A percentile compares a stretch with the other conserved stretches of the same genome.
These are phyloP conservation scores for Rosellinia necatrix DNA, from an alignment of 2,329 filamentous ascomycete species.

Conservation along the genomic window DNA sequence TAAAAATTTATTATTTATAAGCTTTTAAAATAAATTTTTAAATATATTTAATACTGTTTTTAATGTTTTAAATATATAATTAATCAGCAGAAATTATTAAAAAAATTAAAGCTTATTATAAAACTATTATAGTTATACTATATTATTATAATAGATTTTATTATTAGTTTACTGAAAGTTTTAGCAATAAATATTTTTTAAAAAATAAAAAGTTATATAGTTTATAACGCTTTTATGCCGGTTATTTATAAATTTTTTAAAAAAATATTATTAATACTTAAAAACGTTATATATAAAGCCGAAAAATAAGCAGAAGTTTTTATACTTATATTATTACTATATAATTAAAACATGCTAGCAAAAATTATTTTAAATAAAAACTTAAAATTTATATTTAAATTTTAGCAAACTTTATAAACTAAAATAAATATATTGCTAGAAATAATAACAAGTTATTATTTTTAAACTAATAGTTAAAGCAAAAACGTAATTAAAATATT, in stretches of 20 bases:
- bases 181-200: not conserved
- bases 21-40: not conserved
- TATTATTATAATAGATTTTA: slow-evolving; percentile 5
- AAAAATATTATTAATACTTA: not conserved
- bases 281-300: not conserved
- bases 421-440: not conserved
- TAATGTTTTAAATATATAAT: not conserved
- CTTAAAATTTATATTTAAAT: slow-evolving; percentile 6
- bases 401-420: not conserved
- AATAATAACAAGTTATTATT: not conserved
- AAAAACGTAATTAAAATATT: slow-evolving; percentile 10
- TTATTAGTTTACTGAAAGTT: not conserved
- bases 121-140: not conserved
- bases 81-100: not conserved
- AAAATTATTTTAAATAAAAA: slow-evolving; percentile 10
- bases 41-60: not conserved
- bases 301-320: not conserved
- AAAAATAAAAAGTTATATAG: not conserved
- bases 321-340: not conserved
- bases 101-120: slow-evolving; percentile 1
- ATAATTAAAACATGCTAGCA: not conserved
- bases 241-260: not conserved
- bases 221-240: not conserved
- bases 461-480: not conserved
- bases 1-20: not conserved